These are phyloP conservation scores for Verticillium nubilum DNA, from an alignment of 2,329 filamentous ascomycete genomes.

Conservation along the genomic window DNA sequence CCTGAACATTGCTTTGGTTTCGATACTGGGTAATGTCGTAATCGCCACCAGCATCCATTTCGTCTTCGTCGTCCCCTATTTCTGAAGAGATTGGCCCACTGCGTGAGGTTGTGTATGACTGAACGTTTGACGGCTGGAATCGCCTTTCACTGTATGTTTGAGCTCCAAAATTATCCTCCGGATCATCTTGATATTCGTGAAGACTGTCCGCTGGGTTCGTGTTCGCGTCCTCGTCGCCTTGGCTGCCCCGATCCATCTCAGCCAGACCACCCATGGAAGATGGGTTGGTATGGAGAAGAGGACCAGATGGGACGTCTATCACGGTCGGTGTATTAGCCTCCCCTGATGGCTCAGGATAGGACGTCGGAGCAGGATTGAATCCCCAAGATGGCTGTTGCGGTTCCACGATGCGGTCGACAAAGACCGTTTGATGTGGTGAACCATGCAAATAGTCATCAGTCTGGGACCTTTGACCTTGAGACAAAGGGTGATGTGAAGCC, in stretches of 20 bases:
- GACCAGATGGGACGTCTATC: not conserved
- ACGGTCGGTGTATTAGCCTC: not conserved
- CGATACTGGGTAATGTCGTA: slow-evolving; percentile 13
- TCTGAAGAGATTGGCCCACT: not conserved
- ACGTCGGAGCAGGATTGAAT: not conserved
- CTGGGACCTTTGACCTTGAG: not conserved
- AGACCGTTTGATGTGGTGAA: slow-evolving; percentile 1
- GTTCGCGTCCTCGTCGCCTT: not conserved
- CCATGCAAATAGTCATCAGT: not conserved
- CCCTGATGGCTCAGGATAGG: not conserved
- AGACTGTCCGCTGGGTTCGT: not conserved
- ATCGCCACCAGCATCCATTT: slow-evolving; percentile 8
- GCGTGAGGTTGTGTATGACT: not conserved
- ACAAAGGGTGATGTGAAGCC: not conserved
- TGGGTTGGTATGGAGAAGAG: not conserved
- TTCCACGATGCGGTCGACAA: slow-evolving; percentile 7
- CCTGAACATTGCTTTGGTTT: slow-evolving; percentile 13
- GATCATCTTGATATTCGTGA: slow-evolving; percentile 3
- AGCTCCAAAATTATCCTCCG: not conserved
- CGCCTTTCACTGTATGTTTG: slow-evolving; percentile 6
- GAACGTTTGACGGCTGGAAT: not conserved
- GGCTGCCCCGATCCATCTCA: not conserved
- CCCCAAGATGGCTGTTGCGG: slow-evolving; percentile 10
- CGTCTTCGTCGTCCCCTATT: slow-evolving; percentile 7
- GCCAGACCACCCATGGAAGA: not conserved